These are phyloP conservation scores for Candida boleticola DNA, from an alignment of 805 yeast species.

Conservation along the genomic window DNA sequence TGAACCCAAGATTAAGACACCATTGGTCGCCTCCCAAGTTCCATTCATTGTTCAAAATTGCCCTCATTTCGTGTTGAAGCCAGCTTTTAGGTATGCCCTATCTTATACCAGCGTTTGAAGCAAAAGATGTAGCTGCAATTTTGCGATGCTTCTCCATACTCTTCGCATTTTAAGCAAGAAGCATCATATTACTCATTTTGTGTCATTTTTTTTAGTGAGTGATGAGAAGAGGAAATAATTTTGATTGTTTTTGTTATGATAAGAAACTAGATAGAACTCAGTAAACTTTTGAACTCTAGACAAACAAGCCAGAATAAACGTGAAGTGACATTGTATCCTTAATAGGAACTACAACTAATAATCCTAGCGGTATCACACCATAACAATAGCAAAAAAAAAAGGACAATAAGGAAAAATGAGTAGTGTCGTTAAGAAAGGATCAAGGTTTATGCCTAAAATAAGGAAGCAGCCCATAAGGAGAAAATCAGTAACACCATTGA, in stretches of 20 bases:
- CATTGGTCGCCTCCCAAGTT: constrained; percentile 42
- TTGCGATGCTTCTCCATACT: too few species aligned
- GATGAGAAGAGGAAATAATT: constrained; percentile 1
- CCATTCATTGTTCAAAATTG: constrained; percentile 7
- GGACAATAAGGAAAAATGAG: too few species aligned
- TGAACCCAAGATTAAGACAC: constrained; percentile 43
- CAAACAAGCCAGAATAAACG: too few species aligned
- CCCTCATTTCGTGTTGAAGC: constrained; percentile 3
- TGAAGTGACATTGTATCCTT: too few species aligned
- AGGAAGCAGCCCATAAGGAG: constrained; percentile 24
- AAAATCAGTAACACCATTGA: constrained; percentile 9
- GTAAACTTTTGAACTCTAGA: too few species aligned
- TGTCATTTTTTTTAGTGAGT: constrained; percentile 6
- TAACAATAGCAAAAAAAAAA: too few species aligned
- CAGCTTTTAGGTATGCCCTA: neutral
- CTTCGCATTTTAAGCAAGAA: too few species aligned
- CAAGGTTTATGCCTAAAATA: constrained; percentile 64
- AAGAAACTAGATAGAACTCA: too few species aligned
- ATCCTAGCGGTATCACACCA: too few species aligned
- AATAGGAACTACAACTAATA: too few species aligned
- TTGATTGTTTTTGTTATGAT: neutral
- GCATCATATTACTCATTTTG: too few species aligned
- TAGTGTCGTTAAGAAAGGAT: constrained; percentile 48
- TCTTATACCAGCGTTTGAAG: too few species aligned
- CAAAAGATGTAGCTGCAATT: neutral